Percentiles rank a stretch among this genome's conserved stretches.
phyloP scores from a whole-genome alignment of 1,284 basidiomycete genomes.

The Salmacisia buchloeana region DNA sequence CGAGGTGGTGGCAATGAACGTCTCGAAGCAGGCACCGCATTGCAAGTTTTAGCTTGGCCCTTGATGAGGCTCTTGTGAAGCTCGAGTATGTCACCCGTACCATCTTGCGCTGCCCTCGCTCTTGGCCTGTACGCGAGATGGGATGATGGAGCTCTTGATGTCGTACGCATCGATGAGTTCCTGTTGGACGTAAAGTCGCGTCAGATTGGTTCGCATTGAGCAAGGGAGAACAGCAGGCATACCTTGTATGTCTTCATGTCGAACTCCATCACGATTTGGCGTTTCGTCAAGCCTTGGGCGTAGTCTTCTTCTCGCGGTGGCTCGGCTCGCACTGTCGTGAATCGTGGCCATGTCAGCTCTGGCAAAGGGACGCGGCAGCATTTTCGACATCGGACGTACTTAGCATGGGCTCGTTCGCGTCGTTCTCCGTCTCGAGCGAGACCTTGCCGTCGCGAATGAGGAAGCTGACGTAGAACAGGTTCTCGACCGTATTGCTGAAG shows the following conservation, averaged over 20 bases:
- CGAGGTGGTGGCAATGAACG: no score
- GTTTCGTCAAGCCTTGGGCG: conserved; percentile 62
- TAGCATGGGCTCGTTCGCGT: conserved; percentile 65
- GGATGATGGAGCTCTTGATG: conserved; percentile 59
- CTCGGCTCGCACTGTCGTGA: conserved; percentile 9
- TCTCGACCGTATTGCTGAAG: conserved; percentile 86
- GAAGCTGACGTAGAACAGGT: conserved; percentile 87
- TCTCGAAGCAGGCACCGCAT: not conserved
- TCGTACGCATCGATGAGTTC: conserved; percentile 74
- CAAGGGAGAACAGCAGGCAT: conserved; percentile 24
- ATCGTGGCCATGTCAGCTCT: not conserved
- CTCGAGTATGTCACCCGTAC: conserved; percentile 8
- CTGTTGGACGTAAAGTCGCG: conserved; percentile 51
- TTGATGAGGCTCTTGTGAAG: not conserved
- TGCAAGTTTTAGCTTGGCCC: not conserved
- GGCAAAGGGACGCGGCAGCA: not conserved
- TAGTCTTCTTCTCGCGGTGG: conserved; percentile 59
- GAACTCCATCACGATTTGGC: conserved; percentile 78
- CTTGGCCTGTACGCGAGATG: conserved; percentile 23
- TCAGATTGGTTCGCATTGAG: not conserved
- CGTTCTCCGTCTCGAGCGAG: conserved; percentile 55
- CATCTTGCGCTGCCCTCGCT: not conserved
- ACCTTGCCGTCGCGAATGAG: conserved; percentile 77
- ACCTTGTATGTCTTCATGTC: conserved; percentile 77
- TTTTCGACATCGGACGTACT: conserved; percentile 56